These are phyloP conservation scores for Amauroascus niger DNA, from an alignment of 2,329 filamentous ascomycete species.

Conservation along the genomic window DNA sequence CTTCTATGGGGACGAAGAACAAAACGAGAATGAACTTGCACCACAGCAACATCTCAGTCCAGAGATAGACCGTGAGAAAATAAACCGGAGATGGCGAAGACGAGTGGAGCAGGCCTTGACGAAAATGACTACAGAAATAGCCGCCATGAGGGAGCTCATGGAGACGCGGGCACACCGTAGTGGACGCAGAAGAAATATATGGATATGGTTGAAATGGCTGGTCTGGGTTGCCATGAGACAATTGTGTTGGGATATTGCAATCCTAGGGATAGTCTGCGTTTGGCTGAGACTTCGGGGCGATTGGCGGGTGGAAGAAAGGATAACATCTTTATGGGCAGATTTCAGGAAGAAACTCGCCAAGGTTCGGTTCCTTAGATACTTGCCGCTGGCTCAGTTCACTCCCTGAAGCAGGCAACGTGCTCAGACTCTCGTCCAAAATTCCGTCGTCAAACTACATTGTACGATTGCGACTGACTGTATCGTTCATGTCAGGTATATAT, in stretches of 20 bases:
- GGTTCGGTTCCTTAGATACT: conserved; percentile 22
- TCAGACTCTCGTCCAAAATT: too few species aligned
- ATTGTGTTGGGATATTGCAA: conserved; percentile 57
- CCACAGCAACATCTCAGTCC: conserved; percentile 13
- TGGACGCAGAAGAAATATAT: conserved; percentile 53
- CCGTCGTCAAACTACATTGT: too few species aligned
- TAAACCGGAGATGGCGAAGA: conserved; percentile 59
- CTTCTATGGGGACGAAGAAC: conserved; percentile 24
- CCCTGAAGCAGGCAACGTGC: neutral
- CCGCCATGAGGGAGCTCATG: conserved; percentile 84
- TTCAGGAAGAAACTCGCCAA: conserved; percentile 28
- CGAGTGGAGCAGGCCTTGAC: conserved; percentile 78
- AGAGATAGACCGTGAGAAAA: conserved; percentile 20
- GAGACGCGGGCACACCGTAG: conserved; percentile 64
- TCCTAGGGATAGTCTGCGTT: conserved; percentile 35
- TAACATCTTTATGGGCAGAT: conserved; percentile 25
- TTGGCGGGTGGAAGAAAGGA: conserved; percentile 32
- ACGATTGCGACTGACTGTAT: too few species aligned
- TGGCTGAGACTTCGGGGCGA: conserved; percentile 37
- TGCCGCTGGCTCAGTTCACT: conserved; percentile 10
- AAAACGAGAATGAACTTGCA: conserved; percentile 39
- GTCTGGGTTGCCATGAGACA: conserved; percentile 64
- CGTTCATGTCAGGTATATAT: neutral
- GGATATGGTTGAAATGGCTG: conserved; percentile 61
- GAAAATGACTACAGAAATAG: conserved; percentile 83